Evolutionary conservation across 192 early-diverging fungal genomes (phyloP).

Genomic region (Coemansia erecta): DNA sequence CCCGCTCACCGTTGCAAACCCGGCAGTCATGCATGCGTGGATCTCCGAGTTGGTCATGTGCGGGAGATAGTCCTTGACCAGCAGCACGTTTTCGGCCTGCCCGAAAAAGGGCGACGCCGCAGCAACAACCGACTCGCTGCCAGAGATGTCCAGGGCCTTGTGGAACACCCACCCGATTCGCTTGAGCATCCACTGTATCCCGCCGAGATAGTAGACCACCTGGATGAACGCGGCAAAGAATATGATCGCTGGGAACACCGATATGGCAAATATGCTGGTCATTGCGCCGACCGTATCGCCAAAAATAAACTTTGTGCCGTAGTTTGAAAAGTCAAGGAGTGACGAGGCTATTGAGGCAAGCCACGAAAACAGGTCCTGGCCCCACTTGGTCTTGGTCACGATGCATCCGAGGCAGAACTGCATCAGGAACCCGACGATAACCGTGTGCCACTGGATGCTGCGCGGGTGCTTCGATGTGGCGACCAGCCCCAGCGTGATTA

Average conservation of each 20-base stretch:
- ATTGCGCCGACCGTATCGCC: constrained; percentile 52
- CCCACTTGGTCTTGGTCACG: constrained; percentile 69
- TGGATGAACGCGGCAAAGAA: constrained; percentile 88
- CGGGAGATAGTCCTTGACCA: constrained; percentile 78
- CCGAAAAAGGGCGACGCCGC: constrained; percentile 85
- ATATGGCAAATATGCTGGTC: constrained; percentile 58
- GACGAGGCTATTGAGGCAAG: constrained; percentile 54
- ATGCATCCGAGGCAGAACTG: constrained; percentile 82
- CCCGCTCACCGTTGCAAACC: constrained; percentile 88
- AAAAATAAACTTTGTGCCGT: constrained; percentile 71
- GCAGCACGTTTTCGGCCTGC: constrained; percentile 75
- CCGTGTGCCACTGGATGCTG: constrained; percentile 72
- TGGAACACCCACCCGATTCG: constrained; percentile 65
- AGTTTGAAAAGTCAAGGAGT: constrained; percentile 67
- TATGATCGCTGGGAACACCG: constrained; percentile 80
- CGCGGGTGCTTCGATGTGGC: constrained; percentile 62
- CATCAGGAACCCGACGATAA: constrained; percentile 63
- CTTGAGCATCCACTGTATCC: constrained; percentile 76
- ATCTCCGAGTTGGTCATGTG: constrained; percentile 84
- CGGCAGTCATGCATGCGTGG: constrained; percentile 83
- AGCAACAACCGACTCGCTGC: constrained; percentile 80
- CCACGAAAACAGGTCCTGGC: constrained; percentile 72
- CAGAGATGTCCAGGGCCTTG: constrained; percentile 69
- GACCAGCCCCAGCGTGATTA: constrained; percentile 55
- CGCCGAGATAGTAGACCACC: constrained; percentile 78